Evolutionary conservation across 345 rosid genomes (phyloP).

Genomic region (Hypericum perforatum): DNA sequence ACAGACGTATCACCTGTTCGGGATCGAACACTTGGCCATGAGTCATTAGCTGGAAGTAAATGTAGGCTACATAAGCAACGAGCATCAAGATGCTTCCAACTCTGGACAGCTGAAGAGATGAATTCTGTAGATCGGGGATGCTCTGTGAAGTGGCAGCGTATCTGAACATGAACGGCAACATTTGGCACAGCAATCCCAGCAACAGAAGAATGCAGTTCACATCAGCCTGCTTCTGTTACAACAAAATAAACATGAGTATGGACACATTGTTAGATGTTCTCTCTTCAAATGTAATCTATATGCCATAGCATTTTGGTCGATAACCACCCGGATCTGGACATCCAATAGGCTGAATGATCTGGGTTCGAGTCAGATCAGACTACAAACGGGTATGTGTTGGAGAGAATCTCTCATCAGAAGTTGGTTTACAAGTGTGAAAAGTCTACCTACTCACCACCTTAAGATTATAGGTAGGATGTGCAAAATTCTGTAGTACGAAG

Average conservation of each 20-base stretch:
- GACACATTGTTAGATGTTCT: neutral
- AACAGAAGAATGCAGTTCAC: constrained; percentile 64
- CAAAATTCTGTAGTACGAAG: no score
- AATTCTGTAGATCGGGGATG: constrained; percentile 13
- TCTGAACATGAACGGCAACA: constrained; percentile 58
- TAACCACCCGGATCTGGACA: no score
- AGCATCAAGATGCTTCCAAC: constrained; percentile 82
- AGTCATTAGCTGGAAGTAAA: constrained; percentile 77
- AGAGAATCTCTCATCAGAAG: no score
- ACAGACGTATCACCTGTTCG: constrained; percentile 31
- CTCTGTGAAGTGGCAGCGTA: constrained; percentile 25
- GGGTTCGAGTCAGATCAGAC: no score
- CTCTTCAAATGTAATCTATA: no score
- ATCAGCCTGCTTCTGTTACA: constrained; percentile 71
- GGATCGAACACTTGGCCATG: constrained; percentile 52
- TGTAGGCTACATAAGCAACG: constrained; percentile 59
- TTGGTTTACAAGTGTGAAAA: no score
- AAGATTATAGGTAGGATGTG: no score
- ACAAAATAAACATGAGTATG: neutral
- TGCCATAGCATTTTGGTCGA: no score
- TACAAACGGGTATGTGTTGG: no score
- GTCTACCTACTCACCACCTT: no score
- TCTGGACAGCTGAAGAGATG: constrained; percentile 55
- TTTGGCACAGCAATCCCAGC: constrained; percentile 69
- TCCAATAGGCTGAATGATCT: no score